Percentiles rank a stretch among this genome's conserved stretches.
phyloP scores from a whole-genome alignment of 225 moss, liverwort and hornwort genomes.

The Climacium dendroides region DNA sequence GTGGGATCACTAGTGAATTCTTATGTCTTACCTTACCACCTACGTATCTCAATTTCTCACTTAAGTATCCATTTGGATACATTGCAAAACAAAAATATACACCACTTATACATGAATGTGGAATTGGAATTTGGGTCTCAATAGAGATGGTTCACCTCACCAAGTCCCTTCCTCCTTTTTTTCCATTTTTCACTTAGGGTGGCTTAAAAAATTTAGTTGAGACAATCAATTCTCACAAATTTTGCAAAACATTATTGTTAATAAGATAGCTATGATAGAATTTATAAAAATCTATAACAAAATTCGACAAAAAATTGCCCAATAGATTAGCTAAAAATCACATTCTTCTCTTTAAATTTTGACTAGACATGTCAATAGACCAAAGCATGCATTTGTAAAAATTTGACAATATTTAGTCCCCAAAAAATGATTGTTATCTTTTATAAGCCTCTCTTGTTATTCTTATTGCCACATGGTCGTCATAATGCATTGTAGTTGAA shows the following conservation, averaged over 20 bases:
- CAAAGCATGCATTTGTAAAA: background rate
- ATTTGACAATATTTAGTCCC: background rate
- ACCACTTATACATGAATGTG: background rate
- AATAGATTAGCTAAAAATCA: background rate
- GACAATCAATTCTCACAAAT: background rate
- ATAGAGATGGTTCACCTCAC: background rate
- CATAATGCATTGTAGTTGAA: background rate
- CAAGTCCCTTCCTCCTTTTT: rapidly evolving
- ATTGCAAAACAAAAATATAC: background rate
- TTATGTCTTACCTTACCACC: background rate
- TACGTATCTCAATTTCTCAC: background rate
- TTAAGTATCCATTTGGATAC: background rate
- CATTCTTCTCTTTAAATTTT: background rate
- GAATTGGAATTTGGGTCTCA: background rate
- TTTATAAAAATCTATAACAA: rapidly evolving
- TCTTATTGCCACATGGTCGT: background rate
- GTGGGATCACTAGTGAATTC: too few species aligned
- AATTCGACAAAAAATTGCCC: too few species aligned
- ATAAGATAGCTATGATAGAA: background rate
- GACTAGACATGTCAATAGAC: rapidly evolving
- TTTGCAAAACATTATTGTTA: background rate
- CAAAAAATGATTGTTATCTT: background rate
- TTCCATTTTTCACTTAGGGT: background rate
- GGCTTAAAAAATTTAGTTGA: background rate
- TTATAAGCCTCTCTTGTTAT: background rate